These are phyloP conservation scores for Gaeumannomyces tritici DNA, from an alignment of 2,329 filamentous ascomycete genomes.

Conservation along the genomic window DNA sequence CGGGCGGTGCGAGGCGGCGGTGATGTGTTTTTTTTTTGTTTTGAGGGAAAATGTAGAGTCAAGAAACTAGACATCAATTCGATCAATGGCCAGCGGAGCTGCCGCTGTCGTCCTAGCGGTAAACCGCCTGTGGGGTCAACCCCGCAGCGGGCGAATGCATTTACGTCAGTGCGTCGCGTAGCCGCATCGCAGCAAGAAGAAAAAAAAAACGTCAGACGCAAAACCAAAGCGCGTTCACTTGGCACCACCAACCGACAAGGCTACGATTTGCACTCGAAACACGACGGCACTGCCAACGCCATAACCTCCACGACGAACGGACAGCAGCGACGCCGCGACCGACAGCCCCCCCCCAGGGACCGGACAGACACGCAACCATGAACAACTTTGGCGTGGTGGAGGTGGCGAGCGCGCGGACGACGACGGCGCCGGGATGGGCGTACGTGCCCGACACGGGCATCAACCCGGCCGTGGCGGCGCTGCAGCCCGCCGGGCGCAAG, in stretches of 20 bases:
- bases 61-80: not conserved
- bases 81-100: not conserved
- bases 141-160: not conserved
- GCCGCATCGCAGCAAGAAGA: not conserved
- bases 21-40: conserved; percentile 5
- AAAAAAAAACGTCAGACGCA: too few species aligned
- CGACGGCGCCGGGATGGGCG: conserved; percentile 77
- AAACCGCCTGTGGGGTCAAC: not conserved
- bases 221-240: not conserved
- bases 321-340: not conserved
- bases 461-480: conserved; percentile 41
- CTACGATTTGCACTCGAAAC: too few species aligned
- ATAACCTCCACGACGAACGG: not conserved
- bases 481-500: conserved; percentile 53
- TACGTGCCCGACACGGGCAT: conserved; percentile 72
- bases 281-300: not conserved
- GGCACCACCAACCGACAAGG: not conserved
- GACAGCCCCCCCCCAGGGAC: not conserved
- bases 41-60: not conserved
- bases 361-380: conserved; percentile 25
- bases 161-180: not conserved
- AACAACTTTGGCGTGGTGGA: conserved; percentile 74
- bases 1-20: conserved; percentile 6
- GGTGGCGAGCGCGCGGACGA: conserved; percentile 60
- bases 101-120: not conserved